Conservation (phyloP, 2,329 filamentous ascomycete genomes). For the Alternaria rosae region DNA sequence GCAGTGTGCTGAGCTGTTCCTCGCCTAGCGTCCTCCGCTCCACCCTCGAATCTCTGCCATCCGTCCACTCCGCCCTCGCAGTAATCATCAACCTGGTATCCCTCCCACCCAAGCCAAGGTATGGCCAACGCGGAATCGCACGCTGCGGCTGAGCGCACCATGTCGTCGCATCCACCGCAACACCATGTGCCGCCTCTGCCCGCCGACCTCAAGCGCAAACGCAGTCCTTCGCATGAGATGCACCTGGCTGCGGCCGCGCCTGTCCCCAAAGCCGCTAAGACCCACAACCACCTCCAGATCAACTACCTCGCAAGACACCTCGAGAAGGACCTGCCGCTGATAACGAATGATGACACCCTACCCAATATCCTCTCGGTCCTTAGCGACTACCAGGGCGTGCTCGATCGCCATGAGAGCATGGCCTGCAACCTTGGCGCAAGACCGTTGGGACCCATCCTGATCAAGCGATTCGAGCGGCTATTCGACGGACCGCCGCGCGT, state of each 20-base stretch:
- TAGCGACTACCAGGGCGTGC: constrained; percentile 81
- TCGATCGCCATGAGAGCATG: constrained; percentile 85
- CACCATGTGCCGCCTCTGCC: constrained; percentile 31
- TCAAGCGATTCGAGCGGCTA: constrained; percentile 84
- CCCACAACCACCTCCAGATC: constrained; percentile 68
- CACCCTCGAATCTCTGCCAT: constrained; percentile 26
- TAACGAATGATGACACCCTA: constrained; percentile 73
- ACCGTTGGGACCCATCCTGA: constrained; percentile 79
- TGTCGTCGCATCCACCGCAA: constrained; percentile 29
- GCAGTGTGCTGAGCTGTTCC: constrained; percentile 15
- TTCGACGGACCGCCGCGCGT: constrained; percentile 82
- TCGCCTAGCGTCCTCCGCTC: constrained; percentile 31
- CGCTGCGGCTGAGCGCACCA: constrained; percentile 27
- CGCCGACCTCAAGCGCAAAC: constrained; percentile 56
- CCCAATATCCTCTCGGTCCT: constrained; percentile 75
- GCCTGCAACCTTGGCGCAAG: constrained; percentile 85
- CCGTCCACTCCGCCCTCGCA: constrained; percentile 21
- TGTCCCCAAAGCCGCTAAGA: constrained; percentile 62
- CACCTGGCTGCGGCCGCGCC: constrained; percentile 43
- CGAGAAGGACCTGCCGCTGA: constrained; percentile 67
- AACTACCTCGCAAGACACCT: constrained; percentile 72
- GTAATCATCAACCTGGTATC: constrained; percentile 22
- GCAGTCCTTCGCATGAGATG: constrained; percentile 52
- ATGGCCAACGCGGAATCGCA: constrained; percentile 38
- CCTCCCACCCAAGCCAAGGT: constrained; percentile 21